Base-by-base conservation (phyloP, 2,329 filamentous ascomycete species). In the Penicillium polonicum region DNA sequence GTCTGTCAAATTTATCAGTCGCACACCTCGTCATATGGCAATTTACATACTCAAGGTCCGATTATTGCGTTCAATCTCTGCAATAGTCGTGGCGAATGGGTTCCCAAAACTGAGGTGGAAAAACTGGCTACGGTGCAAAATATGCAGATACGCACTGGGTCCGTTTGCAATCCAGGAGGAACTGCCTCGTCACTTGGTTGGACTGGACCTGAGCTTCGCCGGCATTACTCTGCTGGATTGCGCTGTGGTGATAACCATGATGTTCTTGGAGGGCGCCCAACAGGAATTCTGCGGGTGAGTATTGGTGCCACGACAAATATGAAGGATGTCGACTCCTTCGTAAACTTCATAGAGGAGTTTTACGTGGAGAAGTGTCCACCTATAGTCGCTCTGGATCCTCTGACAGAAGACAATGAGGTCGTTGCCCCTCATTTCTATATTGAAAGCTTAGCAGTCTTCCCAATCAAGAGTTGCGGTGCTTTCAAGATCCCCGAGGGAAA, bases 401-500 rank as follows among this genome's bases (percentile, higher is more conserved):
- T 64, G 13, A 17, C 55, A 8, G 48, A 56, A 43, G 57, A 63
- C 10, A 52, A 41, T 44, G 60, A 61, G 13, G 17, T 60, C 2
- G 52, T 61, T n/a, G 60, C 48, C 9, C 61, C 63, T 13, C 65
- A 67, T 43, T 78, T 85, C 52, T 79, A 79, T 45, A 80, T 91
- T n/a, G 84, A 88, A 60, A 80, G 80, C 52, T 82, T 92, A 17
- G 85, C 82, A 1, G 84, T 97, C 0, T 99, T 92, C 69, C 94
- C 94, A 0, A 92, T 99, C 70, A 99, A 99, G 74, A 96, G 92
- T 71, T 97, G 94, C 68, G 90, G 87, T 17, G 90, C 90, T 0
- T 96, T 89, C 72, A 79, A 79, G 36, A 80, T 97, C 31, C 88
- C 91, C 1, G 60, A 76, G 0, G 82, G 79, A 2, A 78, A 77